These are phyloP conservation scores for Clohesyomyces aquaticus DNA, from an alignment of 495 filamentous ascomycete species.

Conservation along the genomic window DNA sequence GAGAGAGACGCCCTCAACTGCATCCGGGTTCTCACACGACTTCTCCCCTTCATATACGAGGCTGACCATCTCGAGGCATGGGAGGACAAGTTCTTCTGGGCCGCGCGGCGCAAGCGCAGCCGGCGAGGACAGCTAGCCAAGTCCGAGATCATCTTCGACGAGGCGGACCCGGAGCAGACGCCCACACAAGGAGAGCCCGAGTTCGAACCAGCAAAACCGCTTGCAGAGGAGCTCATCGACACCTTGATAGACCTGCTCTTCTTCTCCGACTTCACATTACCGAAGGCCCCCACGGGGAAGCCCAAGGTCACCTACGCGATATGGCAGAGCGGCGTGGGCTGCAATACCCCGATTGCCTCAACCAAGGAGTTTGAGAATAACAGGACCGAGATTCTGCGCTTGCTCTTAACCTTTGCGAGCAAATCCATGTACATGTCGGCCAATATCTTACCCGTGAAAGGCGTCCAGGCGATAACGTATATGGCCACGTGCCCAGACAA, in stretches of 20 bases:
- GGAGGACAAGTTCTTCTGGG: conserved; percentile 95
- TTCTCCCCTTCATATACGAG: conserved; percentile 93
- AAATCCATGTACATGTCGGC: conserved; percentile 93
- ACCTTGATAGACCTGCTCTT: conserved; percentile 88
- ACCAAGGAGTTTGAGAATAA: conserved; percentile 91
- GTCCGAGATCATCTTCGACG: conserved; percentile 86
- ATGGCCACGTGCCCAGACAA: conserved; percentile 86
- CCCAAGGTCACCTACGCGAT: conserved; percentile 89
- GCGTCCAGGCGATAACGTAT: conserved; percentile 86
- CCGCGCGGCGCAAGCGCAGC: conserved; percentile 66
- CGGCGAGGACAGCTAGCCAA: conserved; percentile 56
- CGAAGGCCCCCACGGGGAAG: conserved; percentile 65
- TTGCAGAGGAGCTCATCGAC: conserved; percentile 93
- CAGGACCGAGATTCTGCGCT: conserved; percentile 82
- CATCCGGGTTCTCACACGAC: conserved; percentile 84
- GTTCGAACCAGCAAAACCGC: conserved; percentile 80
- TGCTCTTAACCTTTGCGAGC: conserved; percentile 83
- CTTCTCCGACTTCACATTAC: conserved; percentile 86
- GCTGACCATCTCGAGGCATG: conserved; percentile 81
- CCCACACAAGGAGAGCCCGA: conserved; percentile 58
- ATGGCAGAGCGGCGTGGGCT: conserved; percentile 97
- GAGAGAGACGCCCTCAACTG: conserved; percentile 92
- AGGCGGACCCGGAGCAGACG: conserved; percentile 55
- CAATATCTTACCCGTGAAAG: conserved; percentile 79
- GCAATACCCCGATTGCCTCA: conserved; percentile 84